Conservation (phyloP, 192 early-diverging fungal species). For the Podila minutissima region DNA sequence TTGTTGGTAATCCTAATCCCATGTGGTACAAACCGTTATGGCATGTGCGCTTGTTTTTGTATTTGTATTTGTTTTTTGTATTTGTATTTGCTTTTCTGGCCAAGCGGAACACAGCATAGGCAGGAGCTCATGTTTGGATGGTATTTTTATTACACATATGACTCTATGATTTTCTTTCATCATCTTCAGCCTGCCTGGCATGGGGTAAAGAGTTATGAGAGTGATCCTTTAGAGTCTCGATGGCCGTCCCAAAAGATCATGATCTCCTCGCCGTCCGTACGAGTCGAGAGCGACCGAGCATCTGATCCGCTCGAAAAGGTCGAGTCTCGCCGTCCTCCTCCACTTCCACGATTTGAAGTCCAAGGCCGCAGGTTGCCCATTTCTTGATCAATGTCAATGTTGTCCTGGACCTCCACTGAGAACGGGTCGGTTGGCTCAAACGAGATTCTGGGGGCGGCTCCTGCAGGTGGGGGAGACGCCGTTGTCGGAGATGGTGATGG, state of each 20-base stretch:
- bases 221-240: conserved; percentile 17
- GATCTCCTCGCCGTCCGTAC: conserved; percentile 41
- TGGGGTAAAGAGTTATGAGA: neutral
- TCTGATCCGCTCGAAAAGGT: conserved; percentile 29
- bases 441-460: neutral
- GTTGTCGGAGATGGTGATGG: conserved; percentile 1
- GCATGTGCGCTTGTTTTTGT: no score
- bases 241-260: conserved; percentile 51
- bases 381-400: neutral
- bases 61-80: no score
- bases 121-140: no score
- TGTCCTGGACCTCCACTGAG: neutral
- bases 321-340: conserved; percentile 11
- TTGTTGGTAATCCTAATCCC: no score
- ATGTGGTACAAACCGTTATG: no score
- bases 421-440: neutral
- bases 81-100: no score
- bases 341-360: neutral
- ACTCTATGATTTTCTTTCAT: neutral
- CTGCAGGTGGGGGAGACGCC: neutral
- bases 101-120: no score
- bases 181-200: neutral
- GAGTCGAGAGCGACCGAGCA: conserved; percentile 19
- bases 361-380: neutral
- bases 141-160: neutral